Evolutionary conservation across 2,329 filamentous ascomycete genomes (phyloP), one percentile per base, ranked within the genome.

Genomic region (Pleoardoris graminearum): DNA sequence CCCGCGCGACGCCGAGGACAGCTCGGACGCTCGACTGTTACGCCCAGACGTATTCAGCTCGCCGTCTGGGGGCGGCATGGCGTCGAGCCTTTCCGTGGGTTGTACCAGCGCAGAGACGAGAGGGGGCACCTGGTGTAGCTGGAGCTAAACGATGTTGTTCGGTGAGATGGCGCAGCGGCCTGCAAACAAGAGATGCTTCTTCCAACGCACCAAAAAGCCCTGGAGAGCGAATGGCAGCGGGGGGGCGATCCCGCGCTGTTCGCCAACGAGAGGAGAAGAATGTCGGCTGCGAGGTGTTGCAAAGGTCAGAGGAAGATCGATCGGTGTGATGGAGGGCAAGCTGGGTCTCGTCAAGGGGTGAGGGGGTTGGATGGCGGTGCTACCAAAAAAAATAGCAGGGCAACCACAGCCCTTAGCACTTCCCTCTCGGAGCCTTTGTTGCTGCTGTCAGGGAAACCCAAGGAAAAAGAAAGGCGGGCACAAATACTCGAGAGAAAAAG

Each of bases 31-130:
- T 58, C 77, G 68, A 62, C 78, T 80, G 61, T 71, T 76, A 47
- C 77, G 76, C 42, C 77, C 77, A 58, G 74, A 77, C 59, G 73
- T 59, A 60, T 75, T 78, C 35, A 72, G 73, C 50, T 79, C 76
- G 48, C 68, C 66, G 50, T 79, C 73, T 43, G 70, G 63, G 55
- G 75, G 75, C 67, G 74, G 71, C 78, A 80, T 78, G 62, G 65
- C 73, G 69, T 60, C 66, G n/a, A 52, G 30, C 50, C 39, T 22
- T 12, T 17, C 21, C 30, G 44, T 22, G n/a, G n/a, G 14, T n/a
- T 16, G 33, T 6, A 32, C 19, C 16, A 22, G 6, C 44, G 7
- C 23, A 21, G 33, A 14, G 16, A 25, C 27, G 21, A 21, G n/a
- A 22, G 48, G 38, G 22, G 19, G 54, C 30, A 39, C 43, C 27